These are phyloP conservation scores for Hirschioporus abietinus DNA, from an alignment of 768 basidiomycete species.

Conservation along the genomic window DNA sequence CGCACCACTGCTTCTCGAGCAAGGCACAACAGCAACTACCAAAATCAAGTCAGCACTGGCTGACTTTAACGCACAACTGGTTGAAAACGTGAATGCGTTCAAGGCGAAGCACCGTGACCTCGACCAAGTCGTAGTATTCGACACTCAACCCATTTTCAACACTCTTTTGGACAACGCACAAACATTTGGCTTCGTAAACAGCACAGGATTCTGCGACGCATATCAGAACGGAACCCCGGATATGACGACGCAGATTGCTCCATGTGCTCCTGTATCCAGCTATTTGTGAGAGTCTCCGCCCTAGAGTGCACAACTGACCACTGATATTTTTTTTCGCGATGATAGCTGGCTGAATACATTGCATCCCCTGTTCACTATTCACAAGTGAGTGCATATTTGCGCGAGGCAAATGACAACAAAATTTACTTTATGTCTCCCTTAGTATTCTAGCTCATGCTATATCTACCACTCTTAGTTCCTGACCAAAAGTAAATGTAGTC, in stretches of 20 bases:
- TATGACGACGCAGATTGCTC: slow-evolving; percentile 44
- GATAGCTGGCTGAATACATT: slow-evolving; percentile 55
- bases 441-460: slow-evolving; percentile 49
- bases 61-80: slow-evolving; percentile 48
- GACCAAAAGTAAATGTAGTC: too few relatives aligned
- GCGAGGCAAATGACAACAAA: neutral
- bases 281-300: slow-evolving; percentile 48
- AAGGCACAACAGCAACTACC: slow-evolving; percentile 25
- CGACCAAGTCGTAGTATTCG: slow-evolving; percentile 43
- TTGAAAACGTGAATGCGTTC: slow-evolving; percentile 33
- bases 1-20: slow-evolving; percentile 33
- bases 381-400: slow-evolving; percentile 37
- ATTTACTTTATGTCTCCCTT: slow-evolving; percentile 5
- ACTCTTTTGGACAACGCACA: slow-evolving; percentile 46
- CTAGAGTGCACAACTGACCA: too few relatives aligned
- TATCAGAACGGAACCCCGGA: slow-evolving; percentile 55
- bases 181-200: slow-evolving; percentile 52
- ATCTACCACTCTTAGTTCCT: slow-evolving; percentile 25
- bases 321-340: neutral
- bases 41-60: slow-evolving; percentile 31
- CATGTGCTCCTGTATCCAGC: slow-evolving; percentile 57
- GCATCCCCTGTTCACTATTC: slow-evolving; percentile 59
- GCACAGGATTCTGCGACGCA: slow-evolving; percentile 52
- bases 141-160: slow-evolving; percentile 55
- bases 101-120: slow-evolving; percentile 35